phyloP scores from a whole-genome alignment of 164 flowering plant genomes.

The Houttuynia cordata region DNA sequence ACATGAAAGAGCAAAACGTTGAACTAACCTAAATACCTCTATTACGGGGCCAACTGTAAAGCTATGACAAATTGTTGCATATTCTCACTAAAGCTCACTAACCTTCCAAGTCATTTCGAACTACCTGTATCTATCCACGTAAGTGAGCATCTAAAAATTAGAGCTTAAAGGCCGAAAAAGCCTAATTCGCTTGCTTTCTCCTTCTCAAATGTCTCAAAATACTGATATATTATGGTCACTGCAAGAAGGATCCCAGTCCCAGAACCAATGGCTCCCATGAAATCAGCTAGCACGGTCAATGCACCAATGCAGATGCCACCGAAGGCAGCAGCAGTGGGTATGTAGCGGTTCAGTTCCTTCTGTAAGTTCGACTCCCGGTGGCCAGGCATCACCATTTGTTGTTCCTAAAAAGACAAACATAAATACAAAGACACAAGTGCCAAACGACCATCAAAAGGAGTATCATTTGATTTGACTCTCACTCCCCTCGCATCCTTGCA shows the following conservation, averaged over 20 bases:
- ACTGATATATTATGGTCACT: constrained; percentile 4
- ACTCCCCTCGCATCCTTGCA: too few relatives aligned
- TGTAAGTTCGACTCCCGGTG: constrained; percentile 1
- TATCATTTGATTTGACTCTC: too few relatives aligned
- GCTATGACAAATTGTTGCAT: too few relatives aligned
- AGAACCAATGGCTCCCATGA: constrained; percentile 4
- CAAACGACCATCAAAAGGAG: too few relatives aligned
- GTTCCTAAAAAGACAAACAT: not conserved
- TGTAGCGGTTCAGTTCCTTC: constrained; percentile 5
- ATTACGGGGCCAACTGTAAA: too few relatives aligned
- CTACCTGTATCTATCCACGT: not conserved
- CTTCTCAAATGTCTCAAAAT: constrained; percentile 4
- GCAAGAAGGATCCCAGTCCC: constrained; percentile 4
- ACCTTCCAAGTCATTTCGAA: not conserved
- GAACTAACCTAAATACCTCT: too few relatives aligned
- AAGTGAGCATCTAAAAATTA: not conserved
- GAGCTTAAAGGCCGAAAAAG: not conserved
- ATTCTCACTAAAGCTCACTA: not conserved
- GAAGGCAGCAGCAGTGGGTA: constrained; percentile 3
- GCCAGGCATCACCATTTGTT: constrained; percentile 5
- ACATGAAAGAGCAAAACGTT: too few relatives aligned
- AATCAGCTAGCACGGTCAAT: not conserved
- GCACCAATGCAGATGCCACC: constrained; percentile 4
- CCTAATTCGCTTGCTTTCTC: constrained; percentile 3
- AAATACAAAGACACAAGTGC: too few relatives aligned